Evolutionary conservation across 495 filamentous ascomycete species (phyloP), one percentile per base, ranked within the genome.

Genomic region (Thozetella sp.): DNA sequence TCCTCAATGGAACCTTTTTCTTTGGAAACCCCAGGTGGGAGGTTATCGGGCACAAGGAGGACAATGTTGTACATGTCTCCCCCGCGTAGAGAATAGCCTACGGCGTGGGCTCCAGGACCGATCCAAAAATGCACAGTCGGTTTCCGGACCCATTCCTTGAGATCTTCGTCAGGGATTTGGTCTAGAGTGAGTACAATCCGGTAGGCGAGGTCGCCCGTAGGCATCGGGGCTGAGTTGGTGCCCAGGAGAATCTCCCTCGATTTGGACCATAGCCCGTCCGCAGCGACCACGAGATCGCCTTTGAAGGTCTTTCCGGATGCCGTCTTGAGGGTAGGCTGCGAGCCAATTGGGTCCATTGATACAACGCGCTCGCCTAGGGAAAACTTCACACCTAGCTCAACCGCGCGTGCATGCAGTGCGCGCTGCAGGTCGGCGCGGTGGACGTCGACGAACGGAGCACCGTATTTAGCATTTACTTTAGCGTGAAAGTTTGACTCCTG

Each of bases 111-210:
- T 9, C 63, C 61, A 2, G 85, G 86, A 4, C 89, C 88, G 22
- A 90, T 66, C 89, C 89, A 91, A 61, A 88, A 83, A 58, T 88
- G 82, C 2, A 86, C 81, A 6, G 75, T 77, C 1, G 86, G 81
- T 22, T 83, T 74, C 3, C 67, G 53, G 0, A 86, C 72, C 65
- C 80, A 73, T 43, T 80, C 65, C 6, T 60, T 63, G 20, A 82
- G 72, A 30, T 74, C 74, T 25, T 72, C 64, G 25, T 76, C 74
- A 15, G 66, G 63, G 59, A 85, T 72, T 30, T 85, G 70, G 22
- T 75, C 65, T 1, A 73, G 71, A 23, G 78, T 75, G 34, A 86
- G 74, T n/a, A 85, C 63, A 56, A 84, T 81, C 9, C 84, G 76
- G 60, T 85, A 86, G 4, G 83, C 84, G 26, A 83, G 67, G 60